Percentiles rank a stretch among this genome's conserved stretches.
These are phyloP conservation scores for Galerina marginata DNA, from an alignment of 768 basidiomycete genomes.

Conservation along the genomic window DNA sequence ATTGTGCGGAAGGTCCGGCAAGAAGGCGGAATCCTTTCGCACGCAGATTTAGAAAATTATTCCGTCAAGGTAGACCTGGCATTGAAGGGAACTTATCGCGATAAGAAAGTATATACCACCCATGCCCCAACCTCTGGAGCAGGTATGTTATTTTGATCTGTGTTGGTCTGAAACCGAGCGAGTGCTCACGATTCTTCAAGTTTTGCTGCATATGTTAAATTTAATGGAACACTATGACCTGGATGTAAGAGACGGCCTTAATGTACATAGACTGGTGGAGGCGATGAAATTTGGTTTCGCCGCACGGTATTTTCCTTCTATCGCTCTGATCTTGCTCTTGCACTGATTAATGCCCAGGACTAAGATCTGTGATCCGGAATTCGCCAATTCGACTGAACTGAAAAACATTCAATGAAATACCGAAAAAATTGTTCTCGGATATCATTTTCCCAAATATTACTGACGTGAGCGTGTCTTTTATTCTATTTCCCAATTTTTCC, in stretches of 20 bases:
- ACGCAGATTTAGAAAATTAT: constrained; percentile 77
- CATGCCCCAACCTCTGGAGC: constrained; percentile 88
- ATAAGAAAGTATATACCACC: constrained; percentile 82
- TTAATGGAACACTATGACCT: constrained; percentile 76
- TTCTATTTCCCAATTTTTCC: constrained; percentile 25
- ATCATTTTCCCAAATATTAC: constrained; percentile 72
- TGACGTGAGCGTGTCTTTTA: constrained; percentile 56
- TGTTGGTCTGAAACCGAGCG: not conserved
- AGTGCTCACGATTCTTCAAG: constrained; percentile 33
- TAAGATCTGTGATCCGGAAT: constrained; percentile 80
- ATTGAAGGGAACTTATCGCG: constrained; percentile 76
- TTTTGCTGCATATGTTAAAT: constrained; percentile 92
- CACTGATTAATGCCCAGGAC: constrained; percentile 53
- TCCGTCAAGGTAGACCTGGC: constrained; percentile 72
- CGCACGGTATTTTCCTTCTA: constrained; percentile 39
- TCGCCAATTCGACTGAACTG: constrained; percentile 50
- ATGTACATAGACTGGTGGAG: constrained; percentile 83
- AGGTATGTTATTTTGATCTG: constrained; percentile 35
- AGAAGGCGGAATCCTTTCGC: constrained; percentile 82
- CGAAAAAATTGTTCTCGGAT: constrained; percentile 71
- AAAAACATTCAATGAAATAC: constrained; percentile 64
- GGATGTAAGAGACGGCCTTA: constrained; percentile 61
- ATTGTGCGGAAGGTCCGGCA: constrained; percentile 71
- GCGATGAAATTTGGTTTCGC: constrained; percentile 77
- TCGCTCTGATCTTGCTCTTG: not conserved